Evolutionary conservation across 78 protist genomes (phyloP).

Genomic region (Anaeramoeba ignava): DNA sequence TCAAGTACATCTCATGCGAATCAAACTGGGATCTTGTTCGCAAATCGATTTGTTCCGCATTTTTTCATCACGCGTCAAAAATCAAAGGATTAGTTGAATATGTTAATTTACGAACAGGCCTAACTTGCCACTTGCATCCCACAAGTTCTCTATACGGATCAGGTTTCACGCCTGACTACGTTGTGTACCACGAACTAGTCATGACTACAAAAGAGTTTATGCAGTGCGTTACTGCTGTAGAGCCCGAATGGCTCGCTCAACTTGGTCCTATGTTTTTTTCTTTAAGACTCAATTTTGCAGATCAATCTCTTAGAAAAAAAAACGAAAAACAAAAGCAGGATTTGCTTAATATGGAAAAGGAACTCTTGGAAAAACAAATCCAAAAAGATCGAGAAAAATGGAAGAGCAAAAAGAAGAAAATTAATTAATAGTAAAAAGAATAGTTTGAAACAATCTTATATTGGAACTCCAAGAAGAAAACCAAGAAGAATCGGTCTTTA

Average conservation of each 20-base stretch:
- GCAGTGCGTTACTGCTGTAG: conserved; percentile 90
- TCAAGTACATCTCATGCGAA: conserved; percentile 38
- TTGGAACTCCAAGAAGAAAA: background rate
- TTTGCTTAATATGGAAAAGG: background rate
- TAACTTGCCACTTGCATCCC: conserved; percentile 91
- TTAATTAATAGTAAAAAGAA: background rate
- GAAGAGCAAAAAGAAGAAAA: background rate
- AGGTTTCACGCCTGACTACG: conserved; percentile 86
- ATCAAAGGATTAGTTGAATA: conserved; percentile 75
- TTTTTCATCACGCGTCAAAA: conserved; percentile 4
- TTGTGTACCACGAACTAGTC: conserved; percentile 95
- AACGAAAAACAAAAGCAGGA: background rate
- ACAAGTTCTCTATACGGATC: conserved; percentile 71
- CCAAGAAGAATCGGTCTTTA: background rate
- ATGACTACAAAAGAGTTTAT: conserved; percentile 91
- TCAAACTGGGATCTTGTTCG: conserved; percentile 76
- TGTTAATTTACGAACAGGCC: conserved; percentile 82
- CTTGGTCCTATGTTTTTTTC: conserved; percentile 53
- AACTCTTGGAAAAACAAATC: background rate
- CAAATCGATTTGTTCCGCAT: background rate
- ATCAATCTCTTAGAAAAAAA: background rate
- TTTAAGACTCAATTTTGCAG: conserved; percentile 3
- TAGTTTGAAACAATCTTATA: background rate
- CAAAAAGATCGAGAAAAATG: background rate
- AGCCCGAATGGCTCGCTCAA: conserved; percentile 90